Conservation (phyloP, 1,139 yeast species). For the Taphrina pruni region DNA sequence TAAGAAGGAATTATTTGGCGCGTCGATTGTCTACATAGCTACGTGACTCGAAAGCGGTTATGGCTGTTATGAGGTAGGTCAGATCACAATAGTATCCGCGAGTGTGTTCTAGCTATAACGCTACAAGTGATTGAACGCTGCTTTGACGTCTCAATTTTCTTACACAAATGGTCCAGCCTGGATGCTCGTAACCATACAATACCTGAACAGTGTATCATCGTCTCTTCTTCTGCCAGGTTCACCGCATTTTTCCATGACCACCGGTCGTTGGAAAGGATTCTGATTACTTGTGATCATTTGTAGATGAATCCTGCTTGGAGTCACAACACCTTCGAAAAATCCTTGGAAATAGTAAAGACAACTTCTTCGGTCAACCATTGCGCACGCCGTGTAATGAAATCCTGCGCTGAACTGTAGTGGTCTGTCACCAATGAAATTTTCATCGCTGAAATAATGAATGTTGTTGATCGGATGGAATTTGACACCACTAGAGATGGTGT, state of each 20-base stretch:
- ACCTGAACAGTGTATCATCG: not conserved
- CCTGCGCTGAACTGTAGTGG: not conserved
- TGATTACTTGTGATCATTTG: not conserved
- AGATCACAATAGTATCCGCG: no score
- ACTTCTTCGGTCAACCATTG: not conserved
- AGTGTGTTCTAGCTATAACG: no score
- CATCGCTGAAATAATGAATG: not conserved
- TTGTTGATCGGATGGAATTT: not conserved
- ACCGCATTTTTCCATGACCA: not conserved
- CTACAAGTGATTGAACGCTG: no score
- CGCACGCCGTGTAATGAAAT: not conserved
- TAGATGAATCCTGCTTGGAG: not conserved
- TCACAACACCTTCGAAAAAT: not conserved
- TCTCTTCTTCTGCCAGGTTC: not conserved
- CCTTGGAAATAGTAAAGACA: constrained; percentile 4
- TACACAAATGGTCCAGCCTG: not conserved
- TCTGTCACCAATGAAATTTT: not conserved
- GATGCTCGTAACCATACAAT: not conserved
- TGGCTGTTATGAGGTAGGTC: no score
- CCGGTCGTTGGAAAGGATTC: not conserved
- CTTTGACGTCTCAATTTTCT: no score
- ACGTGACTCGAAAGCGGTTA: no score
- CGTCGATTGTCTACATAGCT: no score
- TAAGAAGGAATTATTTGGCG: no score
- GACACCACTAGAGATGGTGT: not conserved